Evolutionary conservation across 495 filamentous ascomycete species (phyloP).

Genomic region (Penicillium parvum): DNA sequence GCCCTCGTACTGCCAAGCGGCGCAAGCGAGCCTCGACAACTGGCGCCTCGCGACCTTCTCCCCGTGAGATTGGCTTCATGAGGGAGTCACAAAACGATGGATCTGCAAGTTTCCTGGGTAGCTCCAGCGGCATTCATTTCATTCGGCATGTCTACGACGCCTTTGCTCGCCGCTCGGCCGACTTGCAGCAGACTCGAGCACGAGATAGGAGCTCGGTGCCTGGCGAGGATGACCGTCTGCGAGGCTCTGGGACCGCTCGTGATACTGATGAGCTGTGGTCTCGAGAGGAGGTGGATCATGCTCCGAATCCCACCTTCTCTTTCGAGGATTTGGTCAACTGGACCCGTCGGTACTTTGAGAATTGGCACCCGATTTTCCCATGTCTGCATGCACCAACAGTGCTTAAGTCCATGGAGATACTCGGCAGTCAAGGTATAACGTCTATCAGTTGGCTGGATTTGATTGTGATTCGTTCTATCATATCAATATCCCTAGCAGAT

Average conservation of each 20-base stretch:
- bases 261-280: slow-evolving; percentile 26
- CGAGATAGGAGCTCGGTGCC: slow-evolving; percentile 37
- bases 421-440: slow-evolving; percentile 20
- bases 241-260: slow-evolving; percentile 5
- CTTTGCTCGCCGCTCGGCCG: slow-evolving; percentile 38
- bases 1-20: slow-evolving; percentile 23
- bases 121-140: slow-evolving; percentile 49
- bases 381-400: slow-evolving; percentile 42
- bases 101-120: slow-evolving; percentile 42
- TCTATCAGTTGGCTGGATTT: slow-evolving; percentile 22
- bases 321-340: slow-evolving; percentile 36
- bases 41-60: slow-evolving; percentile 17
- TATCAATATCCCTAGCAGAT: slow-evolving; percentile 42
- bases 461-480: slow-evolving; percentile 41
- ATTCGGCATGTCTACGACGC: slow-evolving; percentile 44
- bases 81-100: slow-evolving; percentile 31
- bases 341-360: slow-evolving; percentile 43
- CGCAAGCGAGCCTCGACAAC: slow-evolving; percentile 26
- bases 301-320: slow-evolving; percentile 5
- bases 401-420: slow-evolving; percentile 32
- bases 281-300: slow-evolving; percentile 23
- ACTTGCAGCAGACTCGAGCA: slow-evolving; percentile 24
- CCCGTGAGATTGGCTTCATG: slow-evolving; percentile 40
- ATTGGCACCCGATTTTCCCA: slow-evolving; percentile 48
- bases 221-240: slow-evolving; percentile 44